phyloP scores from a whole-genome alignment of 305 asterid species.

The Fraxinus sp. region DNA sequence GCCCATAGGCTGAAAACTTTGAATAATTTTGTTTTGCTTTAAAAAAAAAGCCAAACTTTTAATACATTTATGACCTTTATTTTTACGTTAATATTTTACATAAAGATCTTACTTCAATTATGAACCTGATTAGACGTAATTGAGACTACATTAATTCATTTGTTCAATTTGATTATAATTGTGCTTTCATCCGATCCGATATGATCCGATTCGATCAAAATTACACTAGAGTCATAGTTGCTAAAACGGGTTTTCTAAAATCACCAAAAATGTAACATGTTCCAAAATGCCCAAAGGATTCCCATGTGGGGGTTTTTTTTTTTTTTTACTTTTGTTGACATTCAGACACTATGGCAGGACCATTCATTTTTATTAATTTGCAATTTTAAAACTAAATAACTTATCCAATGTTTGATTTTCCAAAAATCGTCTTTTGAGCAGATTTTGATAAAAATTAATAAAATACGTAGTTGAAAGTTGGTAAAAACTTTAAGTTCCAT shows the following conservation, averaged over 20 bases:
- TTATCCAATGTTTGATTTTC: too few species aligned
- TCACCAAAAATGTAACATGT: background rate
- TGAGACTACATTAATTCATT: background rate
- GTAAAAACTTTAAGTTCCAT: too few species aligned
- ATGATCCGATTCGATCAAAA: too few species aligned
- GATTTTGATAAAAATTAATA: too few species aligned
- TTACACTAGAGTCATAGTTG: background rate
- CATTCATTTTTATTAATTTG: background rate
- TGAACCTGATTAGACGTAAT: background rate
- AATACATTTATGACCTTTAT: background rate
- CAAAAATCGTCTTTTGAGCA: too few species aligned
- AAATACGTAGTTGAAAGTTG: too few species aligned
- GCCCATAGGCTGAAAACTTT: background rate
- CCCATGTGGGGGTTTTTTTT: background rate
- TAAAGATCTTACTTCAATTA: too few species aligned
- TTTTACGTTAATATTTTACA: background rate
- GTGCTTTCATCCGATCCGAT: background rate
- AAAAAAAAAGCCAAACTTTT: too few species aligned
- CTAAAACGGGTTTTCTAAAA: background rate
- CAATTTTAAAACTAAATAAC: background rate
- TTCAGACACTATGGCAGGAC: background rate
- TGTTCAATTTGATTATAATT: background rate
- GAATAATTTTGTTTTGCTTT: background rate
- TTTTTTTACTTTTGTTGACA: background rate
- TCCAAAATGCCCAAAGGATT: background rate